Conservation (phyloP, 495 filamentous ascomycete species). For the Penicillium angulare region DNA sequence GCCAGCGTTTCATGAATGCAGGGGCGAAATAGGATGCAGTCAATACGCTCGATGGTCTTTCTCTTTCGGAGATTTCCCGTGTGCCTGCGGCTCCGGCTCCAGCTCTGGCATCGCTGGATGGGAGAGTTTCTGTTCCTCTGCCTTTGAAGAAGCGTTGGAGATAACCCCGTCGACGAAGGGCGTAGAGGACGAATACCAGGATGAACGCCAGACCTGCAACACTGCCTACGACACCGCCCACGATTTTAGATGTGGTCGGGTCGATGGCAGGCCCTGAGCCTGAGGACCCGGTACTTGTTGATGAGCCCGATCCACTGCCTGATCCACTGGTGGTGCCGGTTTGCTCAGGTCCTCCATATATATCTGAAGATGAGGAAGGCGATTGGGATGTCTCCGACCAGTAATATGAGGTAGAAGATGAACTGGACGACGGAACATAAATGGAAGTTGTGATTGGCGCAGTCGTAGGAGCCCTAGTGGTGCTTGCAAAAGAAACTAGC, state of each 20-base stretch:
- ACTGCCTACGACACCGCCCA: slow-evolving; percentile 65
- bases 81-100: slow-evolving; percentile 6
- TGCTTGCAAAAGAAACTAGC: slow-evolving; percentile 7
- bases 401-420: not conserved
- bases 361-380: slow-evolving; percentile 6
- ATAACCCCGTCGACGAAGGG: slow-evolving; percentile 52
- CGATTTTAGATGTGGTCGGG: slow-evolving; percentile 40
- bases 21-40: slow-evolving; percentile 52
- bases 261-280: slow-evolving; percentile 18
- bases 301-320: slow-evolving; percentile 6
- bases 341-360: slow-evolving; percentile 2
- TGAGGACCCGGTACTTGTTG: slow-evolving; percentile 20
- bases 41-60: slow-evolving; percentile 56
- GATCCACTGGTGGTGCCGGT: slow-evolving; percentile 6
- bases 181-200: slow-evolving; percentile 51
- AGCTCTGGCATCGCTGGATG: slow-evolving; percentile 22
- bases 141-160: slow-evolving; percentile 9
- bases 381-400: not conserved
- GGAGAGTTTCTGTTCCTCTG: slow-evolving; percentile 22
- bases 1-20: slow-evolving; percentile 43
- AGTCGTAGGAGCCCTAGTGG: slow-evolving; percentile 1
- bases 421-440: not conserved
- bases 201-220: slow-evolving; percentile 62
- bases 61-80: slow-evolving; percentile 48
- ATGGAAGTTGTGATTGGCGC: not conserved